Base-by-base conservation (phyloP, 495 filamentous ascomycete genomes). In the Neurospora sp. region DNA sequence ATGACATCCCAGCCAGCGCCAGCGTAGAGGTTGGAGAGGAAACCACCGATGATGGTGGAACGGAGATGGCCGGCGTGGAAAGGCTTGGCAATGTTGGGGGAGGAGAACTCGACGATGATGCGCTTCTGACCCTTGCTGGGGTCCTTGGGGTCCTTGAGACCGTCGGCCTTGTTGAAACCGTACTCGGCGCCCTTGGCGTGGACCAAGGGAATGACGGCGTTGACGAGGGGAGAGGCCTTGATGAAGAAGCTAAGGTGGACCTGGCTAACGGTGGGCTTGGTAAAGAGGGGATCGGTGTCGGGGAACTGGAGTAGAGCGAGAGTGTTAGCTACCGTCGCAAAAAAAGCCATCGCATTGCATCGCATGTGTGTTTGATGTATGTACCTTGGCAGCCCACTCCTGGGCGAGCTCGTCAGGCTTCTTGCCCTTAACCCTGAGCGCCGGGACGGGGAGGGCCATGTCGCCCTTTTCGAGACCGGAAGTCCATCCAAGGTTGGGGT, bases 391-490 rank as follows among this genome's bases (percentile, higher is more conserved):
- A 18, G 86, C 89, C 86, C 93, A 90, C 76, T 96, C 91, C 72
- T 85, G 82, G 60, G 88, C 89, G 37, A 94, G 85, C 77, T 92
- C 92, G 62, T 88, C 82, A 11, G 93, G 93, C 77, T 95, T 97
- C 84, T 90, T 90, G 72, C 92, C 90, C 83, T 96, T 95, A 74
- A 97, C 85, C 70, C 92, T 87, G 71, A 98, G 85, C 14, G 94
- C 87, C 9, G 95, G 91, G 40, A 93, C 91, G 70, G 95, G 89
- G 42, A 97, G 84, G 66, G 91, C 85, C 76, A 98, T 83, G 80
- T 98, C 95, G 74, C 95, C 95, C 86, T 96, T 96, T 73, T 97
- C 95, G 38, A 97, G 84, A 69, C 89, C 89, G 75, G 88, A 86
- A 16, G 95, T 97, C 93, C 93, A 97, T 78, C 89, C 85, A 41